These are phyloP conservation scores for Gyromitra esculenta DNA, from an alignment of 2,329 filamentous ascomycete species.

Conservation along the genomic window DNA sequence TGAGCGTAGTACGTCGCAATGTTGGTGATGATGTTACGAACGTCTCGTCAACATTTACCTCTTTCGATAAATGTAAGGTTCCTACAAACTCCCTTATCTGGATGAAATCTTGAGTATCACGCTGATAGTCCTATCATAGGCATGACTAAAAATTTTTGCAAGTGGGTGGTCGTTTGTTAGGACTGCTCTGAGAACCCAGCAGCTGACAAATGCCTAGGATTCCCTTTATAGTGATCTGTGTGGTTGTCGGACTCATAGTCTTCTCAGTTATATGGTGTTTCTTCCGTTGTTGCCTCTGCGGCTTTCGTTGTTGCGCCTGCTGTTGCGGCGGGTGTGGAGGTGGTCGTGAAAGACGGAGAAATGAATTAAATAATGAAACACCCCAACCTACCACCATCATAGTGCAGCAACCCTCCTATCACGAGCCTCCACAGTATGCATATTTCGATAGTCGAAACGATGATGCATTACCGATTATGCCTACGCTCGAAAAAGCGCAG, in stretches of 20 bases:
- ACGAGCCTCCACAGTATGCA: slow-evolving; percentile 55
- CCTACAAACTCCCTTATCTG: background rate
- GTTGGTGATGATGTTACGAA: slow-evolving; percentile 23
- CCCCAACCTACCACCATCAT: slow-evolving; percentile 18
- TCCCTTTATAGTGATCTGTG: slow-evolving; percentile 57
- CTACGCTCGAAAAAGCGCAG: slow-evolving; percentile 55
- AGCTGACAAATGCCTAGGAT: slow-evolving; percentile 53
- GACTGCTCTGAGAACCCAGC: background rate
- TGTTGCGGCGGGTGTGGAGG: slow-evolving; percentile 55
- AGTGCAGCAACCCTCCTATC: slow-evolving; percentile 27
- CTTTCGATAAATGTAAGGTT: slow-evolving; percentile 51
- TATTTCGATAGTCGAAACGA: slow-evolving; percentile 55
- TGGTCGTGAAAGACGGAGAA: slow-evolving; percentile 32
- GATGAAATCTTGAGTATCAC: background rate
- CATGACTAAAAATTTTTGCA: slow-evolving; percentile 50
- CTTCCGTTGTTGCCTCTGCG: slow-evolving; percentile 56
- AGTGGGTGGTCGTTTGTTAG: slow-evolving; percentile 36
- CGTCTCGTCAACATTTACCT: slow-evolving; percentile 48
- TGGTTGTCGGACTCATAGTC: slow-evolving; percentile 55
- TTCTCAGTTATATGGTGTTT: slow-evolving; percentile 57
- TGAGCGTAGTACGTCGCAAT: slow-evolving; percentile 42
- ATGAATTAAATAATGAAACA: slow-evolving; percentile 16
- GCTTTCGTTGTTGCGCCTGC: slow-evolving; percentile 53
- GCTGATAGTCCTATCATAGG: slow-evolving; percentile 33
- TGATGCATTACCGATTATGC: slow-evolving; percentile 57